Percentiles rank a stretch among this genome's conserved stretches.
phyloP scores from a whole-genome alignment of 331 rosid species.

The Malus hybrid region DNA sequence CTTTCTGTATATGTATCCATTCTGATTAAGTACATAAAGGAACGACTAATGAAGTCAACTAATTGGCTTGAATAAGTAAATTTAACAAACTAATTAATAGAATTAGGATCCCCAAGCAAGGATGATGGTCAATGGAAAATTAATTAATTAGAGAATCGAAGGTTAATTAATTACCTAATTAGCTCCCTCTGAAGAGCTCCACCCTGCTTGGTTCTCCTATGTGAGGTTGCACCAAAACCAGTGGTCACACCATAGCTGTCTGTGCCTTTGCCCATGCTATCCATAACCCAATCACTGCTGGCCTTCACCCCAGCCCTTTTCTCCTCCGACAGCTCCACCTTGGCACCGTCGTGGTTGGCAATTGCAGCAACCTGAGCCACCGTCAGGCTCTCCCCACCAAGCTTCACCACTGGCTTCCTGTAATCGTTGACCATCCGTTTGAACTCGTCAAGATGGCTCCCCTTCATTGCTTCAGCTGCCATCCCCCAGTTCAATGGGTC shows the following conservation, averaged over 20 bases:
- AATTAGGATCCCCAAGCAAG: too few species aligned
- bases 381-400: slow-evolving; percentile 53
- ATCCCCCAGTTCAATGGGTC: slow-evolving; percentile 71
- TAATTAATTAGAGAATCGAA: background rate
- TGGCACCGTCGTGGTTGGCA: slow-evolving; percentile 10
- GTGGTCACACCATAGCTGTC: slow-evolving; percentile 84
- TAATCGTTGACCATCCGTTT: slow-evolving; percentile 68
- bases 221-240: slow-evolving; percentile 90
- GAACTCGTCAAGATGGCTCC: slow-evolving; percentile 76
- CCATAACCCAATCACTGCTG: slow-evolving; percentile 77
- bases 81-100: too few species aligned
- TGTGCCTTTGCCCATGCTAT: slow-evolving; percentile 58
- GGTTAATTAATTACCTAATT: slow-evolving; percentile 43
- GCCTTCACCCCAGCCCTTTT: slow-evolving; percentile 55
- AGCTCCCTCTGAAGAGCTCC: slow-evolving; percentile 84
- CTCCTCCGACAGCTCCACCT: slow-evolving; percentile 52
- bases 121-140: background rate
- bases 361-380: slow-evolving; percentile 69
- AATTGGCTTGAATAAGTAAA: too few species aligned
- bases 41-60: too few species aligned
- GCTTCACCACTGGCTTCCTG: slow-evolving; percentile 40
- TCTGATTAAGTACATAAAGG: too few species aligned
- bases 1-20: too few species aligned
- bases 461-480: slow-evolving; percentile 54
- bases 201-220: slow-evolving; percentile 76